These are phyloP conservation scores for Phytophthora idaei DNA, from an alignment of 352 stramenopile species.

Conservation along the genomic window DNA sequence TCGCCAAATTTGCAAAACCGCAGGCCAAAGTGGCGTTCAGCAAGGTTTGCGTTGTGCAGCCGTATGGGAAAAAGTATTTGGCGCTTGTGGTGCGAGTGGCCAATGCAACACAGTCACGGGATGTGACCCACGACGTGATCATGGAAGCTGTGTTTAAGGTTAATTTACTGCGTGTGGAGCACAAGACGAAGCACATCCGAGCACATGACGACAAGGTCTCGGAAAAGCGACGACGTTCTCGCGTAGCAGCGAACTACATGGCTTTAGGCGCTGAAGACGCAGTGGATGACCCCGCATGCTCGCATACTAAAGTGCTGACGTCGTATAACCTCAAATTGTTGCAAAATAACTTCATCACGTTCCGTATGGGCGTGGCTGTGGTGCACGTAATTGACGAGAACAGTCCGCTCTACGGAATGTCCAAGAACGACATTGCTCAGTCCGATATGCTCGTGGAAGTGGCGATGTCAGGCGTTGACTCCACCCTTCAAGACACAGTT, in stretches of 20 bases:
- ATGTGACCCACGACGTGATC: slow-evolving; percentile 84
- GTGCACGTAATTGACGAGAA: slow-evolving; percentile 80
- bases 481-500: slow-evolving; percentile 85
- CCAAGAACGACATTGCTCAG: slow-evolving; percentile 51
- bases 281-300: slow-evolving; percentile 28
- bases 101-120: slow-evolving; percentile 80
- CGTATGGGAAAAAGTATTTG: slow-evolving; percentile 72
- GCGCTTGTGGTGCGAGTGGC: slow-evolving; percentile 81
- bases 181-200: slow-evolving; percentile 46
- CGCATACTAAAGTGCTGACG: slow-evolving; percentile 51
- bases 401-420: slow-evolving; percentile 72
- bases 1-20: slow-evolving; percentile 84
- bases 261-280: slow-evolving; percentile 18
- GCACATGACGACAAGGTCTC: slow-evolving; percentile 35
- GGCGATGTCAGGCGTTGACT: slow-evolving; percentile 80
- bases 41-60: slow-evolving; percentile 77
- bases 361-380: slow-evolving; percentile 81
- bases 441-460: slow-evolving; percentile 84
- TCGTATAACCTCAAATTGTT: slow-evolving; percentile 82
- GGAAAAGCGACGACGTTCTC: slow-evolving; percentile 19
- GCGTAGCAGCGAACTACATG: slow-evolving; percentile 1
- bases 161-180: slow-evolving; percentile 78
- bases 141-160: slow-evolving; percentile 85
- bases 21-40: slow-evolving; percentile 83
- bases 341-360: slow-evolving; percentile 88